Percentiles rank a stretch among this genome's conserved stretches.
Conservation (phyloP, 441 rosid species). For the Croton setiger region DNA sequence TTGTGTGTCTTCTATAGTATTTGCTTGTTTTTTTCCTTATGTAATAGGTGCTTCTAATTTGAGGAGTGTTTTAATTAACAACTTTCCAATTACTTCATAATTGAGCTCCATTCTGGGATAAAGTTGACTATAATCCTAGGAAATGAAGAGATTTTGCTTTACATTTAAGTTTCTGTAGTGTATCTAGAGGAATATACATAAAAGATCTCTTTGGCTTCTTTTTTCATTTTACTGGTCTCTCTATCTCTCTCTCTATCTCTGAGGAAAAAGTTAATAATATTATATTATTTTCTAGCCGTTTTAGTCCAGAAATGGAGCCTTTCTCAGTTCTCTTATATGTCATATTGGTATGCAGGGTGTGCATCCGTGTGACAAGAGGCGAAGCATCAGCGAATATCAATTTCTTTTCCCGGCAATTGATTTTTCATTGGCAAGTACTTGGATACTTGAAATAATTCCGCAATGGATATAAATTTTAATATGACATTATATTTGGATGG, state of each 20-base stretch:
- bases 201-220: background rate
- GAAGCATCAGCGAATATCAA: slow-evolving; percentile 67
- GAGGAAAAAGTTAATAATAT: background rate
- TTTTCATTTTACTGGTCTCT: background rate
- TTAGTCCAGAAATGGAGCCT: slow-evolving; percentile 3
- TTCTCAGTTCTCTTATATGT: slow-evolving; percentile 3
- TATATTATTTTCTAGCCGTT: background rate
- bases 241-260: background rate
- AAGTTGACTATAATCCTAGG: background rate
- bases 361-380: slow-evolving; percentile 92
- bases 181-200: background rate
- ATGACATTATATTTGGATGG: slow-evolving; percentile 20
- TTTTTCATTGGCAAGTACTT: slow-evolving; percentile 82
- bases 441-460: slow-evolving; percentile 24
- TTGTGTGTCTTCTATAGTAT: slow-evolving; percentile 44
- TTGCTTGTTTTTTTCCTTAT: background rate
- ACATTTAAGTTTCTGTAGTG: background rate
- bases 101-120: background rate
- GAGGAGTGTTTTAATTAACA: background rate
- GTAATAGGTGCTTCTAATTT: background rate
- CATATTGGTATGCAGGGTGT: slow-evolving; percentile 61
- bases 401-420: slow-evolving; percentile 92
- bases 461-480: slow-evolving; percentile 11
- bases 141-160: background rate
- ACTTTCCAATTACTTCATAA: background rate